Evolutionary conservation across 495 filamentous ascomycete species (phyloP), one percentile per base, ranked within the genome.

Genomic region (Hypoxylon fragiforme): DNA sequence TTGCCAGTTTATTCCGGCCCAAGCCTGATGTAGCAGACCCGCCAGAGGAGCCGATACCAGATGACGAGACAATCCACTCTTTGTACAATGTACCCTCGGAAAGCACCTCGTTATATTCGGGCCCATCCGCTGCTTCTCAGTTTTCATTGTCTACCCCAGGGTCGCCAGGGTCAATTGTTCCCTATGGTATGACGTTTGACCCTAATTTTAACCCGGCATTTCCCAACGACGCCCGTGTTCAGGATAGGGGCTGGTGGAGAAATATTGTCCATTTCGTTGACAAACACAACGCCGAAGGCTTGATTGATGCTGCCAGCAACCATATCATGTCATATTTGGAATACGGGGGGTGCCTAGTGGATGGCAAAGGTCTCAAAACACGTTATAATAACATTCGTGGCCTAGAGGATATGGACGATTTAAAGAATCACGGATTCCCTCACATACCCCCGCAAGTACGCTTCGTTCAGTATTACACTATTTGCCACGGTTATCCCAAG

Each of bases 401-500:
- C 9, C 66, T 95, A n/a, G 91, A 95, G 57, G 83, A 86, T 52
- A 75, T 84, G 5, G 73, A 85, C 43, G 76, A 80, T 14, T 45
- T 63, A n/a, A 60, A 49, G 7, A 40, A 64, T 14, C 30, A 44
- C 9, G 56, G 52, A 9, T 59, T 50, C n/a, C 34, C 54, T 34
- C 46, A 64, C 18, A 37, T 61, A 14, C 62, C 64, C 1, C 54
- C 64, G 43, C 74, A 81, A 44, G 78, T 92, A 8, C 78, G 90
- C 2, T 96, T 96, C 62, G 75, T 89, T 32, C 96, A 97, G 62
- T 97, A 95, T 67, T 96, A 94, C 63, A 96, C 92, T 7, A 78
- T 87, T 19, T 91, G 89, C 46, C 87, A 86, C 3, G 91, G 90
- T 1, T 72, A 48, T 76, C 76, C 21, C 82, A 87, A 72, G 76